These are phyloP conservation scores for Ophiocordyceps camponoti-saundersi DNA, from an alignment of 2,329 filamentous ascomycete species.

Conservation along the genomic window DNA sequence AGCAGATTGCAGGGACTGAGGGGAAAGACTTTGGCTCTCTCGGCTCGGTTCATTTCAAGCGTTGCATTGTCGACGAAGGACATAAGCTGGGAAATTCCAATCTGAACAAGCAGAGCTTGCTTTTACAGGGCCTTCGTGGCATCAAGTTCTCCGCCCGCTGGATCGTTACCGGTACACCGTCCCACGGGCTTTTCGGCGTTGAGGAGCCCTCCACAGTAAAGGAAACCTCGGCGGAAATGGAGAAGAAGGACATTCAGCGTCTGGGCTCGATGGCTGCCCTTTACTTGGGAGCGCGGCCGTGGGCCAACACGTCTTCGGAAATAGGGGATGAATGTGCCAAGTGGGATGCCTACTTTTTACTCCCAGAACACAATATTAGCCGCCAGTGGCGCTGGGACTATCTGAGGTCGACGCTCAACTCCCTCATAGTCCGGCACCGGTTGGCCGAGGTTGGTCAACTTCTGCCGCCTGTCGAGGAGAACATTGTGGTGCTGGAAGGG, in stretches of 20 bases:
- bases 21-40: constrained; percentile 29
- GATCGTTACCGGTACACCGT: constrained; percentile 84
- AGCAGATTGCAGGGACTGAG: constrained; percentile 34
- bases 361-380: constrained; percentile 30
- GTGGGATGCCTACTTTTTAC: constrained; percentile 59
- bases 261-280: constrained; percentile 48
- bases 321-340: constrained; percentile 41
- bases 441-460: constrained; percentile 51
- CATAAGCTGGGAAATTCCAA: constrained; percentile 61
- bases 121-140: constrained; percentile 32
- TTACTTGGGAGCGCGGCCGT: constrained; percentile 64
- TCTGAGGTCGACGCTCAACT: constrained; percentile 54
- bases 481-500: constrained; percentile 57
- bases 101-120: constrained; percentile 34
- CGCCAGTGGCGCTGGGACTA: constrained; percentile 42
- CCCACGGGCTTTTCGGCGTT: constrained; percentile 64
- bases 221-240: constrained; percentile 27
- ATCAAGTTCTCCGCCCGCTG: constrained; percentile 58
- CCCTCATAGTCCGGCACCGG: constrained; percentile 66
- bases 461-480: constrained; percentile 58
- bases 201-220: constrained; percentile 6
- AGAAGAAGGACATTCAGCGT: constrained; percentile 47
- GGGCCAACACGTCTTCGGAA: constrained; percentile 44
- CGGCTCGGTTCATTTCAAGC: constrained; percentile 61
- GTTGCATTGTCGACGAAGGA: constrained; percentile 84